These are phyloP conservation scores for Filosporella fistucella DNA, from an alignment of 495 filamentous ascomycete species.

Conservation along the genomic window DNA sequence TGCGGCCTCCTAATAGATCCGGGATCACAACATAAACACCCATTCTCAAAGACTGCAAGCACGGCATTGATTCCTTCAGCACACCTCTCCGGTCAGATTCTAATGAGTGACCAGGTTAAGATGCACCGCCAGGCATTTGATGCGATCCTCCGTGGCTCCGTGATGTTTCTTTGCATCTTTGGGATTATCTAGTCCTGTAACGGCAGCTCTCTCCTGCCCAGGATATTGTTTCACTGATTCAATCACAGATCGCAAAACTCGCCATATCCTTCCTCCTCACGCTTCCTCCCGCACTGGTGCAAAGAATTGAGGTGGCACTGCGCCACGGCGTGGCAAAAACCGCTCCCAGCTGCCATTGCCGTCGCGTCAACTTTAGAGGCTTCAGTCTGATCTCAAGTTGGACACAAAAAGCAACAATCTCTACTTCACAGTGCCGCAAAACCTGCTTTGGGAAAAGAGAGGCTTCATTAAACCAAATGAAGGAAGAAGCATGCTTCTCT, in stretches of 20 bases:
- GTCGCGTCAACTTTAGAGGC: not conserved
- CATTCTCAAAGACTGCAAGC: too few species aligned
- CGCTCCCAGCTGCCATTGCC: not conserved
- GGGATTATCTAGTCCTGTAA: too few species aligned
- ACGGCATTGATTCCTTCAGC: too few species aligned
- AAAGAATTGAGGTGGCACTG: too few species aligned
- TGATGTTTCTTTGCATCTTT: too few species aligned
- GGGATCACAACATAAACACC: too few species aligned
- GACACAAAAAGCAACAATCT: not conserved
- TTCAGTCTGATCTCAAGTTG: not conserved
- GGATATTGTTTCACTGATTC: not conserved
- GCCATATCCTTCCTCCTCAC: not conserved
- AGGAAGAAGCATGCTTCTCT: not conserved
- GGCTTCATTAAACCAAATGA: not conserved
- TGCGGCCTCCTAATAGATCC: too few species aligned
- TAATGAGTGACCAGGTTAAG: too few species aligned
- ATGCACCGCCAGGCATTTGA: not conserved
- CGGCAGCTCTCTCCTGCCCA: not conserved
- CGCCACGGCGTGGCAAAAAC: not conserved
- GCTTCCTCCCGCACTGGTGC: not conserved
- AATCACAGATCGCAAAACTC: not conserved
- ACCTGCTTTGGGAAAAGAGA: not conserved
- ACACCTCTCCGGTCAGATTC: too few species aligned
- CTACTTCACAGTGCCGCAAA: not conserved
- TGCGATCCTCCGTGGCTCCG: too few species aligned